Conservation (phyloP, 1,139 yeast species). For the Kurtzmaniella quercitrusa region DNA sequence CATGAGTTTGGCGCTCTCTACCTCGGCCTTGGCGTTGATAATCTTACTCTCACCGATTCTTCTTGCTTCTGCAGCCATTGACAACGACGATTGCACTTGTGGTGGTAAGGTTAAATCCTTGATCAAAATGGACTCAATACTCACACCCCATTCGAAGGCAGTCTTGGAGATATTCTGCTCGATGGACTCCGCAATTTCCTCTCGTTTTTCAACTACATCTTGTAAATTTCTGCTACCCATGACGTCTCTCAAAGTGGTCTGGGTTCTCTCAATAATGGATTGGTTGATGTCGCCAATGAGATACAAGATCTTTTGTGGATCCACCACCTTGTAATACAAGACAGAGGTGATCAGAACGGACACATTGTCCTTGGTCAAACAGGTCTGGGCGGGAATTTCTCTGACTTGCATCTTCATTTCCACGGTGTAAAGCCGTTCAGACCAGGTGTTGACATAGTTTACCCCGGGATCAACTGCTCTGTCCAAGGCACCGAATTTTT, state of each 20-base stretch:
- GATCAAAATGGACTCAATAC: constrained; percentile 63
- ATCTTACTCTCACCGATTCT: constrained; percentile 81
- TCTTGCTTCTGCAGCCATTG: too few relatives aligned
- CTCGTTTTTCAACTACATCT: constrained; percentile 73
- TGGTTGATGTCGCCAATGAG: constrained; percentile 52
- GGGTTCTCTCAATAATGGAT: constrained; percentile 69
- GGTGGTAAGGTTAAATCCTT: constrained; percentile 60
- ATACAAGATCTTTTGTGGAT: constrained; percentile 66
- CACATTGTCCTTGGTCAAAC: constrained; percentile 71
- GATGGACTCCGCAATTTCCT: constrained; percentile 65
- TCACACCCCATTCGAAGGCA: constrained; percentile 71
- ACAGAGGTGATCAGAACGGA: constrained; percentile 60
- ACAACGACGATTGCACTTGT: constrained; percentile 56
- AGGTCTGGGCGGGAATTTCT: constrained; percentile 64
- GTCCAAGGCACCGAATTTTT: constrained; percentile 65
- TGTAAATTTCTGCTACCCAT: constrained; percentile 65
- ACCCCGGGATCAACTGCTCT: constrained; percentile 71
- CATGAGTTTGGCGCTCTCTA: constrained; percentile 72
- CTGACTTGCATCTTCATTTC: constrained; percentile 57
- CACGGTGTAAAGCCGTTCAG: constrained; percentile 52
- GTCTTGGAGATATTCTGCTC: constrained; percentile 60
- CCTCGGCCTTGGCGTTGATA: constrained; percentile 73
- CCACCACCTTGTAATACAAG: constrained; percentile 61
- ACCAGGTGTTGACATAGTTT: constrained; percentile 59
- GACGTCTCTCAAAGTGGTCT: constrained; percentile 71